Conservation (phyloP, 345 rosid genomes). For the Ceriops decandra region DNA sequence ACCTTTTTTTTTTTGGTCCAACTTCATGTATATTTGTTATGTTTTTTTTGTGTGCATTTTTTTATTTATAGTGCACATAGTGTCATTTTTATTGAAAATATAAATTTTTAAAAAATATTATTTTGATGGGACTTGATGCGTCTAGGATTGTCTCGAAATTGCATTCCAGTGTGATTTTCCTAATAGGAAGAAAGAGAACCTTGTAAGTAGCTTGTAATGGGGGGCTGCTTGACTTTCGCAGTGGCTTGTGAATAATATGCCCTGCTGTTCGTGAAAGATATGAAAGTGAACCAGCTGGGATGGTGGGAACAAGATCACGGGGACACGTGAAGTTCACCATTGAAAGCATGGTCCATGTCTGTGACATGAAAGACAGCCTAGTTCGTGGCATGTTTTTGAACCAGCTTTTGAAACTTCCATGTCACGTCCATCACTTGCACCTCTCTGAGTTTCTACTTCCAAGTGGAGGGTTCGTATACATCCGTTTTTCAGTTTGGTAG, state of each 20-base stretch:
- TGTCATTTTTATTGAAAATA: no score
- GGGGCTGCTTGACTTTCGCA: no score
- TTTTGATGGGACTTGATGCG: no score
- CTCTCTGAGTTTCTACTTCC: constrained; percentile 8
- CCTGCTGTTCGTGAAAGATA: no score
- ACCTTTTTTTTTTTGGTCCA: no score
- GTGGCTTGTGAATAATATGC: no score
- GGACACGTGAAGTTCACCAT: constrained; percentile 41
- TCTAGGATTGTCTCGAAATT: no score
- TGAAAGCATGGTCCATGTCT: constrained; percentile 36
- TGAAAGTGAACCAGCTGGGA: constrained; percentile 20
- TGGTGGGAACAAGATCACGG: constrained; percentile 25
- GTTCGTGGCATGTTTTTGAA: constrained; percentile 13
- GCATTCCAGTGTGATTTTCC: no score
- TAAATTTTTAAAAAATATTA: no score
- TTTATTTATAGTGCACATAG: constrained; percentile 4
- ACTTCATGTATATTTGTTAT: no score
- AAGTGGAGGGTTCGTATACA: no score
- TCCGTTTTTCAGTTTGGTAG: not conserved
- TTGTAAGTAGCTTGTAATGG: no score
- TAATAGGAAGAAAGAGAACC: constrained; percentile 14
- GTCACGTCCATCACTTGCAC: constrained; percentile 13
- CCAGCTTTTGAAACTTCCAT: constrained; percentile 25
- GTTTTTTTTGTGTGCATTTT: not conserved
- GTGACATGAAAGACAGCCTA: constrained; percentile 38